Base-by-base conservation (phyloP, 108 stramenopile genomes). In the Skeletonema tropicum region DNA sequence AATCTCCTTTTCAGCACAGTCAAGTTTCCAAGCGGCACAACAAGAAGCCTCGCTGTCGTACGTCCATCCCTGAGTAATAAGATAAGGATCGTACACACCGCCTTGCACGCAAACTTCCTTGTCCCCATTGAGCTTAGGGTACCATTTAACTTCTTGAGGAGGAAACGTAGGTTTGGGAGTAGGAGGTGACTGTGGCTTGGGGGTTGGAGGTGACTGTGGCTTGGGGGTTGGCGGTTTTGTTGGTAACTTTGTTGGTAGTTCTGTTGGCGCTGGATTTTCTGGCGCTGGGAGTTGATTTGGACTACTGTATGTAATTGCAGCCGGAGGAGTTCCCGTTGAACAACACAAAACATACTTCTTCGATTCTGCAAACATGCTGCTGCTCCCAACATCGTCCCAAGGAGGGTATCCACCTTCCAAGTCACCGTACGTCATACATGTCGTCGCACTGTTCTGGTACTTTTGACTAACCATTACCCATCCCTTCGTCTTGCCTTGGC, bases 401-500 rank as follows among this genome's bases (percentile, higher is more conserved):
- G 32, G 17, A 33, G 61, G 61, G 17, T 2, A 17, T 17, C 26
- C 31, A 21, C 61, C 61, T 62, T 62, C 61, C 35, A 62, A 38
- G 9, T 26, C 35, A 0, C 68, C 17, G 61, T 62, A 49, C 11
- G 12, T 7, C 79, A 79, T 80, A 36, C 79, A 80, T 5, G 79
- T 80, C 3, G 79, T 80, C 3, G 72, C 72, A 19, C 73, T 36
- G 41, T 80, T 80, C 15, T 72, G 64, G 23, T 80, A 69, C 60
- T 66, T 73, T 33, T 73, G 79, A 15, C 79, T 72, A 23, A 80
- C 55, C 62, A 57, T 25, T 10, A 73, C 67, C 79, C 79, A 80
- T 23, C 68, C 59, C 26, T 73, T 73, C 3, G 7, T 29, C 26
- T 42, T 12, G 21, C 14, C 26, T 29, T 29, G 26, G 36, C 65